Evolutionary conservation across 768 basidiomycete species (phyloP), one percentile per base, ranked within the genome.

Genomic region (Filobasidium wieringae): DNA sequence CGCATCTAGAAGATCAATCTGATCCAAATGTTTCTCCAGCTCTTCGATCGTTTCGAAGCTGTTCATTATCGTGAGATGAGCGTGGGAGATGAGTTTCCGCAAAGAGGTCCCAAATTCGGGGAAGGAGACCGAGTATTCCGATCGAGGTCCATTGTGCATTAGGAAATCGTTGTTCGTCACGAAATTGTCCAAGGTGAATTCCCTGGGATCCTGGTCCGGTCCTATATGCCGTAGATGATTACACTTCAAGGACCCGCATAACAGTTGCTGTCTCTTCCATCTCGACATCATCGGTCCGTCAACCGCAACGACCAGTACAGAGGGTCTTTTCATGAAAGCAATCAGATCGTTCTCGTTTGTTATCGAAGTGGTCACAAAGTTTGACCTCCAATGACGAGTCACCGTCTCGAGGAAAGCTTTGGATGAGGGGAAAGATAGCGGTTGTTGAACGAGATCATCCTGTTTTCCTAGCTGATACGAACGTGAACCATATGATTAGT

Each of bases 311-410:
- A 97, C 79, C 70, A 96, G 76, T 71, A 95, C 90, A 72, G 90
- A 97, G 0, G 95, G 95, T 17, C 95, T 78, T 67, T 84, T 90
- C 33, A 81, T 71, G 68, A 95, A 96, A 50, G 78, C 74, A 59
- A 80, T 80, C 33, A 97, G 76, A 15, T 82, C 73, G 2, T 78
- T 74, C 29, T 75, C 75, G 1, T 80, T 82, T 39, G 70, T 68
- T 22, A 92, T 72, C 68, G 88, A 85, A 3, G 68, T 74, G 0
- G 91, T 93, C 30, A 96, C 89, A 65, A 84, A 89, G 66, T 87
- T 77, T 7, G 77, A 71, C 41, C 78, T 79, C 93, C 93, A 99
- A 62, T 86, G 79, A 60, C 76, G 78, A 0, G 95, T 97, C 17
- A 84, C 84, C 69, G 84, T 79, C 62, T 82, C 78, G 43, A 97